phyloP scores from a whole-genome alignment of 106 monocot species.

The Hemerocallis citrina region DNA sequence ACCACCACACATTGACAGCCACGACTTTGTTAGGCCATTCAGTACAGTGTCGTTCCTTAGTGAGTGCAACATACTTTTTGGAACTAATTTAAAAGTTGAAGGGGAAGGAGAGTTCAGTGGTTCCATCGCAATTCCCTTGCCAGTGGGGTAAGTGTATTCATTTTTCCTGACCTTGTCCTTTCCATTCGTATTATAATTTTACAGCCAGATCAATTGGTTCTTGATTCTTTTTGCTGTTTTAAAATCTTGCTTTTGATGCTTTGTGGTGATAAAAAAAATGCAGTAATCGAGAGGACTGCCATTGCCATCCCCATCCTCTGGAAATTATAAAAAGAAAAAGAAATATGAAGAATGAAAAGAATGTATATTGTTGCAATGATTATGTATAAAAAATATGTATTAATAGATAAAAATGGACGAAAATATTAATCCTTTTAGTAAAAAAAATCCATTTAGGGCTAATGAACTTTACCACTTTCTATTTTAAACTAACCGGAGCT shows the following conservation, averaged over 20 bases:
- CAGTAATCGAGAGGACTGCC: too few relatives aligned
- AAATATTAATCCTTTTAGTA: too few relatives aligned
- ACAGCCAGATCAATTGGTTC: not conserved
- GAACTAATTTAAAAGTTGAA: conserved; percentile 32
- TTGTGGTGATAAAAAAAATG: not conserved
- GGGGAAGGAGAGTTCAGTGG: conserved; percentile 61
- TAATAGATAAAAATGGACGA: too few relatives aligned
- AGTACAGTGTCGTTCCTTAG: conserved; percentile 77
- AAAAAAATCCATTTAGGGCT: too few relatives aligned
- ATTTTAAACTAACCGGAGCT: too few relatives aligned
- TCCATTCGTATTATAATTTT: not conserved
- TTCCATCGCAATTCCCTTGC: conserved; percentile 50
- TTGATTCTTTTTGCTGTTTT: not conserved
- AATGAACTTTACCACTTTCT: too few relatives aligned
- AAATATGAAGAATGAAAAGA: too few relatives aligned
- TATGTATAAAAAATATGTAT: too few relatives aligned
- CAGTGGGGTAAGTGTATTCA: conserved; percentile 63
- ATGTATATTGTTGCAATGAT: too few relatives aligned
- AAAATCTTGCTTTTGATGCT: not conserved
- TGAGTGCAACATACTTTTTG: conserved; percentile 84
- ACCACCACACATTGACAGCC: conserved; percentile 83
- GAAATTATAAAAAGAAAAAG: too few relatives aligned
- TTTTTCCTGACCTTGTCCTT: not conserved
- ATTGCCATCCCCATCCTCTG: too few relatives aligned
- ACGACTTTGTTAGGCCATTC: conserved; percentile 92